These are phyloP conservation scores for Spathaspora hagerdaliae DNA, from an alignment of 805 yeast genomes.

Conservation along the genomic window DNA sequence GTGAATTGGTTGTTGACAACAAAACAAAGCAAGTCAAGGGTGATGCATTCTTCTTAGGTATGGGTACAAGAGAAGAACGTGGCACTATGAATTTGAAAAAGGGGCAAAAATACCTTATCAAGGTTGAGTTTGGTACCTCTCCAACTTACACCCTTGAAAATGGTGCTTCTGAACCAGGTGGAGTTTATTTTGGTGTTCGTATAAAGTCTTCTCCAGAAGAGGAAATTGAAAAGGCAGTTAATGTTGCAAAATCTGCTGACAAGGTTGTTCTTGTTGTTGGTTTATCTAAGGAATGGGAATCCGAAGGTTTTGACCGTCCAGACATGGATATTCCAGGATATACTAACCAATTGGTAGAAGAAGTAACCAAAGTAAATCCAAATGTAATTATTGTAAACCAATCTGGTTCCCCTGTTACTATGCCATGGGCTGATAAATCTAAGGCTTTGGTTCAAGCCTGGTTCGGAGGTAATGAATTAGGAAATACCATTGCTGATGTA, in stretches of 20 bases:
- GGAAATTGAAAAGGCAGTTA: slow-evolving; percentile 38
- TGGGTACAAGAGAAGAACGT: slow-evolving; percentile 51
- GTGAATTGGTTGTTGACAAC: slow-evolving; percentile 51
- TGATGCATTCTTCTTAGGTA: slow-evolving; percentile 44
- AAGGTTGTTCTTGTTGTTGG: slow-evolving; percentile 53
- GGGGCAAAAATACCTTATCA: slow-evolving; percentile 44
- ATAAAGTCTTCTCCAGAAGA: slow-evolving; percentile 15
- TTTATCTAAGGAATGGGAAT: slow-evolving; percentile 52
- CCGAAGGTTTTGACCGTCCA: slow-evolving; percentile 56
- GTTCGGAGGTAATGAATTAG: slow-evolving; percentile 45
- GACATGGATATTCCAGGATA: slow-evolving; percentile 48
- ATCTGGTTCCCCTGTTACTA: slow-evolving; percentile 57
- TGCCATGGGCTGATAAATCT: slow-evolving; percentile 45
- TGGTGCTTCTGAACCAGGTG: slow-evolving; percentile 17
- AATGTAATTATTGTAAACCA: slow-evolving; percentile 53
- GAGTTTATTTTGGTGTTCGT: slow-evolving; percentile 22
- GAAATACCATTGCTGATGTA: slow-evolving; percentile 58
- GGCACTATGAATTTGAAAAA: slow-evolving; percentile 34
- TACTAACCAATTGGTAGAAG: slow-evolving; percentile 42
- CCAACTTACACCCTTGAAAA: slow-evolving; percentile 26
- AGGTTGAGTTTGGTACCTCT: slow-evolving; percentile 50
- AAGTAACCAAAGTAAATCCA: slow-evolving; percentile 43
- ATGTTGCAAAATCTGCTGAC: slow-evolving; percentile 46
- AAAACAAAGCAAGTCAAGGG: slow-evolving; percentile 49
- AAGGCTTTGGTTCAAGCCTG: slow-evolving; percentile 29